Conservation (phyloP, 2,329 filamentous ascomycete genomes). For the Aureobasidium lini region DNA sequence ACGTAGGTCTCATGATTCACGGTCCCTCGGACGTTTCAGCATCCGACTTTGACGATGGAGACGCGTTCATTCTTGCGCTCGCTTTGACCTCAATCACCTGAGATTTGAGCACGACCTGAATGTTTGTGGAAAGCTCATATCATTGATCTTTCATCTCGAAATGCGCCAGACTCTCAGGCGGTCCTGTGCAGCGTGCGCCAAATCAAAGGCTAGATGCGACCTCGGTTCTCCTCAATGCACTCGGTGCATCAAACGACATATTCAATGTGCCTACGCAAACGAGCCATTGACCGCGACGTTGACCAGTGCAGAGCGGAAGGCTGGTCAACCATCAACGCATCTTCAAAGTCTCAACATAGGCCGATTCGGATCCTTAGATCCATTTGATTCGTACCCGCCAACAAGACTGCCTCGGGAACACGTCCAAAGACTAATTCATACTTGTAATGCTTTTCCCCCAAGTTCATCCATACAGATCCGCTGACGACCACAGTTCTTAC, state of each 20-base stretch:
- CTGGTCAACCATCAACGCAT: background rate
- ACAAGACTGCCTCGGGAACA: slow-evolving; percentile 5
- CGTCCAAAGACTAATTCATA: background rate
- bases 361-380: background rate
- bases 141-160: background rate
- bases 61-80: background rate
- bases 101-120: background rate
- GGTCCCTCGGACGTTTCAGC: background rate
- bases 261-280: slow-evolving; percentile 2
- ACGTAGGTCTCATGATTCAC: background rate
- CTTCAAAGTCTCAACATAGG: background rate
- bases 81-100: background rate
- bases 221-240: background rate
- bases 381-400: slow-evolving; percentile 2
- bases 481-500: background rate
- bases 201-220: slow-evolving; percentile 5
- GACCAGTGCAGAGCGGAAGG: background rate
- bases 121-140: background rate
- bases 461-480: background rate
- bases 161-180: slow-evolving; percentile 6
- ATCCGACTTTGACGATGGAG: background rate
- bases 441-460: background rate
- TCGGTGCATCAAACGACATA: background rate
- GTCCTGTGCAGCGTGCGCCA: slow-evolving; percentile 7
- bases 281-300: slow-evolving; percentile 1